A percentile compares a stretch with the other conserved stretches of the same genome.
Evolutionary conservation across 352 stramenopile species (phyloP).

Genomic region (Phytophthora aleatoria): DNA sequence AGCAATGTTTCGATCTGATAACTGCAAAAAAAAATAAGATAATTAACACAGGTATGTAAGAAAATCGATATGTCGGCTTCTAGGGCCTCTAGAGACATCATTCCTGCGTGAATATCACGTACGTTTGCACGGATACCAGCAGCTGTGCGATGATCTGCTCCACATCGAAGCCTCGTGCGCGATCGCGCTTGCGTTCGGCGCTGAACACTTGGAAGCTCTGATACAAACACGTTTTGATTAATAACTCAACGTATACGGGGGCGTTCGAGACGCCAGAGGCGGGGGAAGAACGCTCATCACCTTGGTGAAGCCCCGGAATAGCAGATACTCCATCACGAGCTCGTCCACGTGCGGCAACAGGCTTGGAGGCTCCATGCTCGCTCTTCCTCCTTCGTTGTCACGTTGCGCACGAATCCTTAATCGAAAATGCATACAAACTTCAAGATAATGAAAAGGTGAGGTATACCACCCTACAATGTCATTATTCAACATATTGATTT

Average conservation of each 20-base stretch:
- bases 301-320: slow-evolving; percentile 87
- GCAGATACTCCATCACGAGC: slow-evolving; percentile 86
- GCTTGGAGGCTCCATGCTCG: slow-evolving; percentile 40
- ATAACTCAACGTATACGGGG: slow-evolving; percentile 10
- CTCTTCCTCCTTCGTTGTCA: slow-evolving; percentile 18
- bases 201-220: slow-evolving; percentile 82
- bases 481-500: not conserved
- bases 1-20: slow-evolving; percentile 79
- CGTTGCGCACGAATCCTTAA: slow-evolving; percentile 30
- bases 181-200: slow-evolving; percentile 76
- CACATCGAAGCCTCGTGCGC: slow-evolving; percentile 73
- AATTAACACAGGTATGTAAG: slow-evolving; percentile 8
- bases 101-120: slow-evolving; percentile 2
- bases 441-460: slow-evolving; percentile 13
- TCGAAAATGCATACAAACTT: slow-evolving; percentile 29
- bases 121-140: slow-evolving; percentile 66
- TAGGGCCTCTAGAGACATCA: not conserved
- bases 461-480: not conserved
- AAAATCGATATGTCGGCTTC: slow-evolving; percentile 9
- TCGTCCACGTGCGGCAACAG: slow-evolving; percentile 82
- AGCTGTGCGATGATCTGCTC: slow-evolving; percentile 79
- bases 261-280: not conserved
- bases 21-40: slow-evolving; percentile 33
- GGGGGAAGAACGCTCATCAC: slow-evolving; percentile 8
- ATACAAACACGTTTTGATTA: slow-evolving; percentile 3